These are phyloP conservation scores for Pseudocercospora crystallina DNA, from an alignment of 2,329 filamentous ascomycete species.

Conservation along the genomic window DNA sequence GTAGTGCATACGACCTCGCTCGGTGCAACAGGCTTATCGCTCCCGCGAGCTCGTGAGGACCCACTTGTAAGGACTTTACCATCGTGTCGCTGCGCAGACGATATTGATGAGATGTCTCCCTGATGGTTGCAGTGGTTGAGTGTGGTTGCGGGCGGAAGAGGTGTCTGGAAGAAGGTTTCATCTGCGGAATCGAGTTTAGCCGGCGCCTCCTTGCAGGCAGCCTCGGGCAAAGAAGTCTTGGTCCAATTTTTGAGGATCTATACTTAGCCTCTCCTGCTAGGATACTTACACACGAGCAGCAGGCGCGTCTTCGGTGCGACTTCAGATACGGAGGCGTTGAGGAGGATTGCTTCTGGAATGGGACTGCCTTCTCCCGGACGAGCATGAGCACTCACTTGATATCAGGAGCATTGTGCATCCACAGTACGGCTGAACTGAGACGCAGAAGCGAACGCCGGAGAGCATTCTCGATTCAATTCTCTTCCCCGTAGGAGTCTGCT, in stretches of 20 bases:
- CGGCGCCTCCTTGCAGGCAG: slow-evolving; percentile 4
- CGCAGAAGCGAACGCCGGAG: not conserved
- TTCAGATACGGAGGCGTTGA: slow-evolving; percentile 8
- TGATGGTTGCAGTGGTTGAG: not conserved
- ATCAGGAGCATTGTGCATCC: too few relatives aligned
- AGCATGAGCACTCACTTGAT: too few relatives aligned
- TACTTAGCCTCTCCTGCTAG: slow-evolving; percentile 1
- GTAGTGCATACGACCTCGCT: slow-evolving; percentile 14
- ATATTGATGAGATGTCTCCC: slow-evolving; percentile 3
- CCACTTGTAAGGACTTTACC: slow-evolving; percentile 18
- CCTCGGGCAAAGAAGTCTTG: slow-evolving; percentile 1
- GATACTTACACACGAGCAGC: slow-evolving; percentile 2
- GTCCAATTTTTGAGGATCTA: slow-evolving; percentile 6
- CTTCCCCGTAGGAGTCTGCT: slow-evolving; percentile 1
- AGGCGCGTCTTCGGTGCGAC: slow-evolving; percentile 17
- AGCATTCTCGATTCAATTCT: slow-evolving; percentile 7
- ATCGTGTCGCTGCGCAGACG: not conserved
- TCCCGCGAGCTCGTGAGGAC: slow-evolving; percentile 8
- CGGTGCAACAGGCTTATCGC: slow-evolving; percentile 9
- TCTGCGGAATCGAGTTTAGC: slow-evolving; percentile 13
- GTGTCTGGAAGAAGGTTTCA: slow-evolving; percentile 7
- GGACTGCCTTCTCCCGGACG: not conserved
- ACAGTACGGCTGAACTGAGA: too few relatives aligned
- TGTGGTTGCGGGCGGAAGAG: slow-evolving; percentile 6
- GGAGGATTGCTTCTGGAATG: slow-evolving; percentile 2